Evolutionary conservation across 2,329 filamentous ascomycete genomes (phyloP).

Genomic region (Cytospora piceicola): DNA sequence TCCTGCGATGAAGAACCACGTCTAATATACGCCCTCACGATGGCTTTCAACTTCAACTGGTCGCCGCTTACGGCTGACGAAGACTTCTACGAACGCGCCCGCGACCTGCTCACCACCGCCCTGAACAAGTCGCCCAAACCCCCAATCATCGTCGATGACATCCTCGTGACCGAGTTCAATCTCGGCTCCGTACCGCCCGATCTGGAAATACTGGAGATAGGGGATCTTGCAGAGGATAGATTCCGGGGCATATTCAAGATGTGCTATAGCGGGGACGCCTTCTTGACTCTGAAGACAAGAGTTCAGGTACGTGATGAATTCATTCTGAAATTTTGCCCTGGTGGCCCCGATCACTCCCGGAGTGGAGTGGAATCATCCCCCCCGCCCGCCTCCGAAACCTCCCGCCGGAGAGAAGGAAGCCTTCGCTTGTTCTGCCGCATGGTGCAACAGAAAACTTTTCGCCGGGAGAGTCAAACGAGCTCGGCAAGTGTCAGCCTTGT

Average conservation of each 20-base stretch:
- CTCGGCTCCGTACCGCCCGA: conserved; percentile 92
- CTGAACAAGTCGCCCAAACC: conserved; percentile 98
- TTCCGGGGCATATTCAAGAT: conserved; percentile 99
- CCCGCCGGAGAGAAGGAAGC: not conserved
- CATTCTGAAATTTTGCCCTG: conserved; percentile 27
- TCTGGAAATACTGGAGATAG: conserved; percentile 95
- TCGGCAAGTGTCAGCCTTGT: conserved; percentile 26
- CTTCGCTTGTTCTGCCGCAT: not conserved
- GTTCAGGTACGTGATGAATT: conserved; percentile 71
- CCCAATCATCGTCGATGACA: conserved; percentile 98
- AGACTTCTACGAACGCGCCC: conserved; percentile 84
- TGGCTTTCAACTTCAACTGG: conserved; percentile 99
- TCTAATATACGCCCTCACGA: conserved; percentile 53
- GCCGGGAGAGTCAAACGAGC: conserved; percentile 12
- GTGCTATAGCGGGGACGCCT: conserved; percentile 95
- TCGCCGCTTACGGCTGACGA: conserved; percentile 96
- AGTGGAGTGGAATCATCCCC: not conserved
- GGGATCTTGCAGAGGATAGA: conserved; percentile 93
- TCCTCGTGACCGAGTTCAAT: conserved; percentile 97
- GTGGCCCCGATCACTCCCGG: not conserved
- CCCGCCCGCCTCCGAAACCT: conserved; percentile 1
- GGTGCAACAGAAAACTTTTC: conserved; percentile 9
- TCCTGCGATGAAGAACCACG: conserved; percentile 38
- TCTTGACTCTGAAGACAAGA: conserved; percentile 90
- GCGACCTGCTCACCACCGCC: conserved; percentile 91